Conservation (phyloP, 1,284 basidiomycete species). For the Cutaneotrichosporon cavernicola region DNA sequence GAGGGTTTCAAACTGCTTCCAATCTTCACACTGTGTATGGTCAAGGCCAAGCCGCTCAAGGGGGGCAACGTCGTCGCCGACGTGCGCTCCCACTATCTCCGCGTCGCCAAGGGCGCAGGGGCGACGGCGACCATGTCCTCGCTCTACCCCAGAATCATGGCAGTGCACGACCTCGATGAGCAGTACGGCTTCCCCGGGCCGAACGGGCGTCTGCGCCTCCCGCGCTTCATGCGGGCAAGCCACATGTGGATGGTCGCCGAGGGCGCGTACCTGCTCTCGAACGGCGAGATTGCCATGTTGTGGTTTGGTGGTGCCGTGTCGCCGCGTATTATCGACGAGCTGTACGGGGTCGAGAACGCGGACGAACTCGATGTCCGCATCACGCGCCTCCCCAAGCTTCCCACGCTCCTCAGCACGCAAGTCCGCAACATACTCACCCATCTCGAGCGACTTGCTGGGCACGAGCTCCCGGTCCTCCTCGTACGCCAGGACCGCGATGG, state of each 20-base stretch:
- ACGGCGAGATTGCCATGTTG: slow-evolving; percentile 83
- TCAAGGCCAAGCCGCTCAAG: slow-evolving; percentile 91
- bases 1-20: slow-evolving; percentile 90
- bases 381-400: slow-evolving; percentile 70
- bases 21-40: slow-evolving; percentile 76
- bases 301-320: slow-evolving; percentile 87
- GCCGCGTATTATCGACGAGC: slow-evolving; percentile 75
- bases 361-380: slow-evolving; percentile 70
- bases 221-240: slow-evolving; percentile 77
- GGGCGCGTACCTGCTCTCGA: slow-evolving; percentile 89
- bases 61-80: slow-evolving; percentile 90
- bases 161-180: slow-evolving; percentile 80
- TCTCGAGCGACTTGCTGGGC: slow-evolving; percentile 66
- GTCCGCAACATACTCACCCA: slow-evolving; percentile 77
- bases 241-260: slow-evolving; percentile 85
- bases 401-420: slow-evolving; percentile 77
- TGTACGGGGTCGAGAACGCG: slow-evolving; percentile 82
- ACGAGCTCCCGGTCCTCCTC: slow-evolving; percentile 67
- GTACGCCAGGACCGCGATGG: slow-evolving; percentile 93
- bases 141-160: slow-evolving; percentile 85
- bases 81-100: slow-evolving; percentile 82
- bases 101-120: slow-evolving; percentile 60
- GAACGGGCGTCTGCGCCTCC: slow-evolving; percentile 66
- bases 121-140: slow-evolving; percentile 71
- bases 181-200: slow-evolving; percentile 63